phyloP scores from a whole-genome alignment of 1,139 yeast genomes.

The Suhomyces atakaporum region DNA sequence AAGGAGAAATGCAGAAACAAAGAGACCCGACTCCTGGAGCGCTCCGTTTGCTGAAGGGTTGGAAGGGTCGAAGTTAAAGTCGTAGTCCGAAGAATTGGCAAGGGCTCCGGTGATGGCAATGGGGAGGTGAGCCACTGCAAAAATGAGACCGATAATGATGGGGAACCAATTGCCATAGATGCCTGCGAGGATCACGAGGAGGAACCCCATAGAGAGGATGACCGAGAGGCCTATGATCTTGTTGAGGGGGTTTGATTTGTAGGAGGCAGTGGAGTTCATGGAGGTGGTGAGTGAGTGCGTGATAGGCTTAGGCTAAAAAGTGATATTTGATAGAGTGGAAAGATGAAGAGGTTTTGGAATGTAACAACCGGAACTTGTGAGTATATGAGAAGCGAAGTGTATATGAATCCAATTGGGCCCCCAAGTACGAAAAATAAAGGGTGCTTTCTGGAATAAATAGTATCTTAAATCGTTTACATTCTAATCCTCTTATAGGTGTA shows the following conservation, averaged over 20 bases:
- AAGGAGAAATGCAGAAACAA: slow-evolving; percentile 65
- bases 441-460: no score
- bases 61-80: slow-evolving; percentile 47
- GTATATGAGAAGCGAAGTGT: no score
- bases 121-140: slow-evolving; percentile 70
- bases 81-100: slow-evolving; percentile 41
- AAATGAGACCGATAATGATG: slow-evolving; percentile 54
- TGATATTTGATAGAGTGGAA: no score
- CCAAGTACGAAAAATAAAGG: no score
- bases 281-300: slow-evolving; percentile 2
- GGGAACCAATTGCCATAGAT: slow-evolving; percentile 81
- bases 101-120: slow-evolving; percentile 44
- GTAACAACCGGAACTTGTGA: no score
- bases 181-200: slow-evolving; percentile 76
- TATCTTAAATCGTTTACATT: no score
- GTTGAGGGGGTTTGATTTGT: slow-evolving; percentile 58
- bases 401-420: no score
- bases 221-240: slow-evolving; percentile 74
- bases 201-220: slow-evolving; percentile 75
- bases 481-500: no score
- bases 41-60: slow-evolving; percentile 32
- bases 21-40: slow-evolving; percentile 63
- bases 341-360: no score
- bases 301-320: not conserved
- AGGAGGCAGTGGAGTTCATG: slow-evolving; percentile 34